Evolutionary conservation across 73 alveolate genomes (phyloP), one percentile per base, ranked within the genome.

Genomic region (Paramecium sexaurelia): DNA sequence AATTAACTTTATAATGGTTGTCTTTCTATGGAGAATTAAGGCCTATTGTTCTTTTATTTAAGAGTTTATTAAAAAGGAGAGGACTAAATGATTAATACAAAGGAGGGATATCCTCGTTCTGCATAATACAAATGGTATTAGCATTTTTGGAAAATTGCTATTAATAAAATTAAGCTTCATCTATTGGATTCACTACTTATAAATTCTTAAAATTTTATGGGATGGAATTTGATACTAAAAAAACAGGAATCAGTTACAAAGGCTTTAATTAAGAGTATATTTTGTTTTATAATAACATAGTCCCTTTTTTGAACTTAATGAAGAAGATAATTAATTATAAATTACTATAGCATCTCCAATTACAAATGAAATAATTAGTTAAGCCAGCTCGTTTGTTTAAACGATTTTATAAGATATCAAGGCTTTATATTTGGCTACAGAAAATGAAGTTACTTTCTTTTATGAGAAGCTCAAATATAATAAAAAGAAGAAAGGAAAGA

Each of bases 1-100:
- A 88, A 17, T 69, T 68, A 20, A 82, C 83, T n/a, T 22, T 69
- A n/a, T 27, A 82, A 69, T 88, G 89, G 94, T 29, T 88, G 41
- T 10, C 83, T 2, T 88, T 56, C 13, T 88, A 88, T 41, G 17
- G 3, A 0, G 90, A 78, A 43, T 78, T 78, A 33, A 37, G 90
- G 22, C 90, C 90, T 17, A 19, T 78, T 0, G 71, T 43, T 26
- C 55, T 78, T 10, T 22, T 78, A 20, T 78, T 78, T 26, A 78
- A 78, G 75, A 78, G 75, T 15, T 33, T 78, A 19, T 61, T 78
- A 5, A 78, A 78, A 24, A 78, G 24, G 47, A 39, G 90, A 41
- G 90, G 90, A 43, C 19, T 78, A 26, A 78, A 78, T 78, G 90
- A 78, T 5, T 33, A 78, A 78, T 78, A 78, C 20, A 78, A 78